phyloP scores from a whole-genome alignment of 352 stramenopile species.

The Phytophthora vignae region DNA sequence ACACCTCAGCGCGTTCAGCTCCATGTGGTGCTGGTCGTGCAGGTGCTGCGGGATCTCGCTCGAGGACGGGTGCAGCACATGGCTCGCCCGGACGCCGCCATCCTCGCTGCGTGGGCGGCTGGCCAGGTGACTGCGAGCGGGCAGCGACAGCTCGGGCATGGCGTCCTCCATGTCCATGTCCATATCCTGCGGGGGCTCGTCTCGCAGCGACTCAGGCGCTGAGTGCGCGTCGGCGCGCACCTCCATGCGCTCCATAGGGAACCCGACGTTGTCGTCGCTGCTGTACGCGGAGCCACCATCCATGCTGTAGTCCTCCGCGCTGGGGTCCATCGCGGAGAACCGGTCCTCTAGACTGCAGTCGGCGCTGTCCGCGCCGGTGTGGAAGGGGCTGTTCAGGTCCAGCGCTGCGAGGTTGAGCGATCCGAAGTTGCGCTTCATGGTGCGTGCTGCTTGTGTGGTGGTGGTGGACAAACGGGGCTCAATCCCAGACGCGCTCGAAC shows the following conservation, averaged over 20 bases:
- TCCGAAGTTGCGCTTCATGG: constrained; percentile 65
- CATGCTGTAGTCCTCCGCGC: constrained; percentile 36
- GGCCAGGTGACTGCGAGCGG: constrained; percentile 29
- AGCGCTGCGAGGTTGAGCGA: constrained; percentile 62
- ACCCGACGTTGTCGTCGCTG: constrained; percentile 50
- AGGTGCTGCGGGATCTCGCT: constrained; percentile 39
- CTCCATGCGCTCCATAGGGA: constrained; percentile 43
- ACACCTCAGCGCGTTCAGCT: constrained; percentile 61
- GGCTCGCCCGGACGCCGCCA: constrained; percentile 25
- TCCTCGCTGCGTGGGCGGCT: constrained; percentile 27
- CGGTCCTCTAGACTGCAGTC: constrained; percentile 35
- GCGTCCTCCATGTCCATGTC: constrained; percentile 39
- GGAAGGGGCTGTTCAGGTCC: constrained; percentile 37
- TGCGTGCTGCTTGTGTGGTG: constrained; percentile 12
- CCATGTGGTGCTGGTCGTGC: constrained; percentile 48
- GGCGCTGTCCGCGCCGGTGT: constrained; percentile 16
- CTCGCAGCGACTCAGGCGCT: constrained; percentile 19
- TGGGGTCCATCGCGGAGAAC: constrained; percentile 39
- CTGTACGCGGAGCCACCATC: constrained; percentile 29
- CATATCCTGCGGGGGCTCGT: constrained; percentile 18
- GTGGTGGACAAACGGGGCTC: constrained; percentile 8
- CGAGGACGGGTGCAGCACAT: constrained; percentile 23
- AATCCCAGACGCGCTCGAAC: constrained; percentile 35
- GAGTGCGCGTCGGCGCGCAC: constrained; percentile 14
- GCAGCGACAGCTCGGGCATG: constrained; percentile 32